Percentiles rank a stretch among this genome's conserved stretches.
phyloP scores from a whole-genome alignment of 1,284 basidiomycete genomes.

The Sporisorium sorghi region DNA sequence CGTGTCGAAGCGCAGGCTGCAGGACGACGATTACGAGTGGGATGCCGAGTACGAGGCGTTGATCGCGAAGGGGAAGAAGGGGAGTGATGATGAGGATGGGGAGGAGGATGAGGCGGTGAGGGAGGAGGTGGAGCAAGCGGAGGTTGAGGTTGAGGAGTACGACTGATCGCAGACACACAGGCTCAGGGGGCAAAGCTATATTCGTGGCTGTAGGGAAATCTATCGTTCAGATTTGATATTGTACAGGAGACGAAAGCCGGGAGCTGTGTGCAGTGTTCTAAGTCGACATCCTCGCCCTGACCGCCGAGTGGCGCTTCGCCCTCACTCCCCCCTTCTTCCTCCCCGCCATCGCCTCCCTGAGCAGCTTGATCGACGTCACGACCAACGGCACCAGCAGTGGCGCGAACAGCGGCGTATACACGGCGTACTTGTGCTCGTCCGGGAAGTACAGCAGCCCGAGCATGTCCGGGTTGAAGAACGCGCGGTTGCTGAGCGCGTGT shows the following conservation, averaged over 20 bases:
- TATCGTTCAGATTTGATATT: neutral
- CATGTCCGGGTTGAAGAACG: slow-evolving; percentile 98
- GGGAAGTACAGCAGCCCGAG: slow-evolving; percentile 91
- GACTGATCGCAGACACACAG: slow-evolving; percentile 5
- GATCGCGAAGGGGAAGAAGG: slow-evolving; percentile 33
- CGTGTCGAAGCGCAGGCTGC: slow-evolving; percentile 28
- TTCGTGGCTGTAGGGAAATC: neutral
- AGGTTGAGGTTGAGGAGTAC: slow-evolving; percentile 16
- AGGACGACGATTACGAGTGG: slow-evolving; percentile 54
- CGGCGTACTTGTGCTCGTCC: slow-evolving; percentile 70
- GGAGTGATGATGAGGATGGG: slow-evolving; percentile 5
- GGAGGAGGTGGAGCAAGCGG: slow-evolving; percentile 2
- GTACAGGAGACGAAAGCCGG: neutral
- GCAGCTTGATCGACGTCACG: slow-evolving; percentile 74
- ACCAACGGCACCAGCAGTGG: slow-evolving; percentile 79
- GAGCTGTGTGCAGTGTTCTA: neutral
- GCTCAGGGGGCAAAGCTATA: neutral
- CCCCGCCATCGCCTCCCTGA: slow-evolving; percentile 7
- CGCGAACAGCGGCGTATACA: slow-evolving; percentile 69
- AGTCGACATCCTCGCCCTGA: slow-evolving; percentile 4
- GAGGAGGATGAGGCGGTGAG: slow-evolving; percentile 4
- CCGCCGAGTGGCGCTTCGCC: neutral
- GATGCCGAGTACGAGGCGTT: slow-evolving; percentile 46
- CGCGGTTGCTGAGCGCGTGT: slow-evolving; percentile 80
- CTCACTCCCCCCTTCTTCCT: neutral